These are phyloP conservation scores for Dioscorea alata DNA, from an alignment of 106 monocot genomes.

Conservation along the genomic window DNA sequence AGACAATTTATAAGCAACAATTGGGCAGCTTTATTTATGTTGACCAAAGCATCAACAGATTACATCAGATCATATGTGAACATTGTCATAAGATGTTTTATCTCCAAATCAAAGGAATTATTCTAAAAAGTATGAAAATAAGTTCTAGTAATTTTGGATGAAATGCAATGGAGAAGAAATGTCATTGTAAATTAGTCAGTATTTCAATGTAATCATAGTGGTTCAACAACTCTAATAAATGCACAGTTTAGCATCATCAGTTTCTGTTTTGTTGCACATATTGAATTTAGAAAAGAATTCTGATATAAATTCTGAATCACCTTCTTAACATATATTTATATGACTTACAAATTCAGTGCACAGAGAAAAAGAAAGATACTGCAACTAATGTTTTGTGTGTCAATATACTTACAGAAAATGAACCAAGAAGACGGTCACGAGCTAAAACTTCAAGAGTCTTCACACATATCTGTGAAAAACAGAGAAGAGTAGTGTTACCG, in stretches of 20 bases:
- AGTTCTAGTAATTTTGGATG: too few species aligned
- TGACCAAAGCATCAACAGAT: not conserved
- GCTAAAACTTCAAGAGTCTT: conserved; percentile 91
- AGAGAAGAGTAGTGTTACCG: not conserved
- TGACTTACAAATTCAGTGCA: not conserved
- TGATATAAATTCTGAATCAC: not conserved
- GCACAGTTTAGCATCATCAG: too few species aligned
- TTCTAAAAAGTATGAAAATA: not conserved
- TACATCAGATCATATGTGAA: not conserved
- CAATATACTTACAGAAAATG: conserved; percentile 62
- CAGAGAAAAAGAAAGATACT: not conserved
- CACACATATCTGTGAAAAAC: conserved; percentile 70
- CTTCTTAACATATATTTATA: not conserved
- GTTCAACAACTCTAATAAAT: too few species aligned
- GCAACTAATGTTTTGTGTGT: too few species aligned
- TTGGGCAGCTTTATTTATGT: not conserved
- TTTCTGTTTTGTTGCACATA: too few species aligned
- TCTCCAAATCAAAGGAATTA: not conserved
- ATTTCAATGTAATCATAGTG: too few species aligned
- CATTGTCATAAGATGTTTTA: not conserved
- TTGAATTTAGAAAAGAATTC: not conserved
- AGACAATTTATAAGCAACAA: too few species aligned
- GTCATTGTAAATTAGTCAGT: too few species aligned
- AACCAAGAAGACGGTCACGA: conserved; percentile 88
- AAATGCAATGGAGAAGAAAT: too few species aligned